These are phyloP conservation scores for Effrenium voratum DNA, from an alignment of 73 alveolate species.

Conservation along the genomic window DNA sequence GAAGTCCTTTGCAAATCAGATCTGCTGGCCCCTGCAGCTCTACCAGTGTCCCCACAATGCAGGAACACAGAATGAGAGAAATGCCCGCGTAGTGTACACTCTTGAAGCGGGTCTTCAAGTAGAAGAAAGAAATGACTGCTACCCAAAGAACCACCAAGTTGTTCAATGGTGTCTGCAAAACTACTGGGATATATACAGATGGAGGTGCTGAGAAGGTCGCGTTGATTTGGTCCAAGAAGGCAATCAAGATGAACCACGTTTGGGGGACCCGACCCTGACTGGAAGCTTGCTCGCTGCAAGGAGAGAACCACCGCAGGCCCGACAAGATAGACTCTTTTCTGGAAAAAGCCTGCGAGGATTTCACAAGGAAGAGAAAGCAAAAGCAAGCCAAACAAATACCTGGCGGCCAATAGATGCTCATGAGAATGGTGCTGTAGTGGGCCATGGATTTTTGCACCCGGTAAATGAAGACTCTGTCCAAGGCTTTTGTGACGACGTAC, in stretches of 20 bases:
- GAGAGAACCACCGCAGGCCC: not conserved
- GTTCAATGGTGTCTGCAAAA: constrained; percentile 1
- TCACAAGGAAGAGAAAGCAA: not conserved
- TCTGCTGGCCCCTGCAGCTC: constrained; percentile 19
- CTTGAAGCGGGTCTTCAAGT: not conserved
- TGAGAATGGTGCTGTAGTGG: not conserved
- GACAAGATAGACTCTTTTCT: too few relatives aligned
- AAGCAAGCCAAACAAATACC: not conserved
- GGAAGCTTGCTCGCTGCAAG: not conserved
- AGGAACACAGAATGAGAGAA: not conserved
- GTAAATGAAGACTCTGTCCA: not conserved
- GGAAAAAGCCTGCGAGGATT: too few relatives aligned
- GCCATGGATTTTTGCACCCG: constrained; percentile 3
- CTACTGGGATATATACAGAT: not conserved
- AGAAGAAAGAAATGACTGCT: not conserved
- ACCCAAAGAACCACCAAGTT: not conserved
- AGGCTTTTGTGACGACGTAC: too few relatives aligned
- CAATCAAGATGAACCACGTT: not conserved
- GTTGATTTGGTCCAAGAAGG: constrained; percentile 2
- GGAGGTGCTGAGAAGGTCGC: constrained; percentile 39
- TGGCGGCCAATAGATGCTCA: constrained; percentile 12
- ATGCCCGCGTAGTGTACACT: not conserved
- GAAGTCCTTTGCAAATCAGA: not conserved
- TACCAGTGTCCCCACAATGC: constrained; percentile 4
- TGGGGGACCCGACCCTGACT: constrained; percentile 8